Conservation (phyloP, 305 asterid species). For the Solanum chacoense region DNA sequence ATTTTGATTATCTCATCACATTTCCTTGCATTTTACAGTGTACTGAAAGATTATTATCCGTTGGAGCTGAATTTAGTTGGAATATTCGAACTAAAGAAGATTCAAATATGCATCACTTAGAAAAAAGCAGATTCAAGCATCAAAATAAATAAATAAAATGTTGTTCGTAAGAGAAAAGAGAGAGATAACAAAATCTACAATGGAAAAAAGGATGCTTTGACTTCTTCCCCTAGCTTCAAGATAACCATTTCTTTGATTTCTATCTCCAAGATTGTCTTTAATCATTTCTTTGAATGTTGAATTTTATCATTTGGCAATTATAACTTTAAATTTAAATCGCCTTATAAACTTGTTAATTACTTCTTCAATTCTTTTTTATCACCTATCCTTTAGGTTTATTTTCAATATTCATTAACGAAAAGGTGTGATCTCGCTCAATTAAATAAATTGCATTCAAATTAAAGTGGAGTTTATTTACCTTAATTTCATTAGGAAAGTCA, state of each 20-base stretch:
- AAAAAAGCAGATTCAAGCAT: background rate
- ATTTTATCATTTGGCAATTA: background rate
- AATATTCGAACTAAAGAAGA: background rate
- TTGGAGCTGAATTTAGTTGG: background rate
- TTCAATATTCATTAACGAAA: background rate
- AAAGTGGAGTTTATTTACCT: background rate
- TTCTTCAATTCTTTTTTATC: background rate
- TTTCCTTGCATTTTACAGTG: background rate
- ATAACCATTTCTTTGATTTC: too few relatives aligned
- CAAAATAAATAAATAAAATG: background rate
- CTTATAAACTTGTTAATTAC: background rate
- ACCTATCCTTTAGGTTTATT: background rate
- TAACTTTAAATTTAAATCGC: background rate
- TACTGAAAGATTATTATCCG: background rate
- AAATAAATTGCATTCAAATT: background rate
- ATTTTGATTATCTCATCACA: background rate
- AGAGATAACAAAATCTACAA: background rate
- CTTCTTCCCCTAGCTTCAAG: background rate
- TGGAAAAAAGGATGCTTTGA: background rate
- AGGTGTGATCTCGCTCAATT: background rate
- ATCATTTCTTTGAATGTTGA: background rate
- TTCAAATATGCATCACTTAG: background rate
- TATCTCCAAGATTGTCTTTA: background rate
- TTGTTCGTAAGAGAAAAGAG: background rate
- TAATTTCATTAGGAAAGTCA: background rate